These are phyloP conservation scores for Rhodotorula toruloides DNA, from an alignment of 768 basidiomycete species.

Conservation along the genomic window DNA sequence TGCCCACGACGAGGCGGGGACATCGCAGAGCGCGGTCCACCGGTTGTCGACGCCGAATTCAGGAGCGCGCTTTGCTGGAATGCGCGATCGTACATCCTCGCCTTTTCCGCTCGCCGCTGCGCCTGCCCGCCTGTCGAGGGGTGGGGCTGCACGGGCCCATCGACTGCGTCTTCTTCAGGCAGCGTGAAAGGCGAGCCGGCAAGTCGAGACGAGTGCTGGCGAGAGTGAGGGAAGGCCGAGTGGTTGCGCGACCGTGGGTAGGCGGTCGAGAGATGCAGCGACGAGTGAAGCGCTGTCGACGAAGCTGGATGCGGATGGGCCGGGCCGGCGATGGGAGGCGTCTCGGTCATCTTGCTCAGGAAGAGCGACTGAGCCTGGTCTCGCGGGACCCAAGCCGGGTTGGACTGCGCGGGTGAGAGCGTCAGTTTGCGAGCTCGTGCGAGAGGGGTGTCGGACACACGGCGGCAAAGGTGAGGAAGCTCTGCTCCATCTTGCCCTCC, in stretches of 20 bases:
- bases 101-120: constrained; percentile 18
- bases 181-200: too few relatives aligned
- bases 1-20: too few relatives aligned
- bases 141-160: neutral
- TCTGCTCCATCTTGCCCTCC: constrained; percentile 99
- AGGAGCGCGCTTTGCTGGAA: constrained; percentile 16
- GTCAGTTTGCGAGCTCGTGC: neutral
- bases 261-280: neutral
- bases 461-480: constrained; percentile 87
- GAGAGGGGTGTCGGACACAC: constrained; percentile 2
- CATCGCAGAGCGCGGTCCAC: too few relatives aligned
- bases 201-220: too few relatives aligned
- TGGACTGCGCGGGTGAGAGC: constrained; percentile 8
- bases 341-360: constrained; percentile 63
- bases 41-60: neutral
- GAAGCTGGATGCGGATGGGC: too few relatives aligned
- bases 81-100: constrained; percentile 32
- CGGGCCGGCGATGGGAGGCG: neutral
- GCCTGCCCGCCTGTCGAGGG: too few relatives aligned
- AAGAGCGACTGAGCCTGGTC: constrained; percentile 89
- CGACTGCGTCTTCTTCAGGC: neutral
- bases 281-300: neutral
- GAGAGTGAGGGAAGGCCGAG: too few relatives aligned
- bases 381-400: constrained; percentile 84
- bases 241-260: too few relatives aligned